These are phyloP conservation scores for Beauveria brongniartii DNA, from an alignment of 2,329 filamentous ascomycete genomes.

Conservation along the genomic window DNA sequence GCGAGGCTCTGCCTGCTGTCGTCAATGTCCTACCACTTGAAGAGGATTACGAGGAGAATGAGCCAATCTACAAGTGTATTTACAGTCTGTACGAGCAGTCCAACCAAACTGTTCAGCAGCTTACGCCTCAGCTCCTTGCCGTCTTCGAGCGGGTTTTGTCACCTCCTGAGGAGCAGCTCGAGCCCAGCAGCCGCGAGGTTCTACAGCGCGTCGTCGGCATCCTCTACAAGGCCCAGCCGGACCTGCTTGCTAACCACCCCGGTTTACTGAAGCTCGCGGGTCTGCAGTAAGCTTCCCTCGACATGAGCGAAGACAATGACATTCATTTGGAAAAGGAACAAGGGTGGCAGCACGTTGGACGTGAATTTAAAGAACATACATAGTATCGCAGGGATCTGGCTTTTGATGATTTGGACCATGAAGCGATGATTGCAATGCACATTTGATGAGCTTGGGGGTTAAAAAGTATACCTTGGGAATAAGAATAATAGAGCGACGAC, in stretches of 20 bases:
- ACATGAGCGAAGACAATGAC: not conserved
- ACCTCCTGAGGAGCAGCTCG: conserved; percentile 67
- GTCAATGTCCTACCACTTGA: conserved; percentile 75
- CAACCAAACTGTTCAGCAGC: conserved; percentile 59
- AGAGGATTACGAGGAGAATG: conserved; percentile 95
- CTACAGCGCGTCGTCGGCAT: conserved; percentile 55
- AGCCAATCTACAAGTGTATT: conserved; percentile 85
- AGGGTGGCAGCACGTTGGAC: not conserved
- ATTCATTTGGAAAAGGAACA: not conserved
- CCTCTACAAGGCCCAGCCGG: conserved; percentile 30
- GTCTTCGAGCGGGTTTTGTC: conserved; percentile 67
- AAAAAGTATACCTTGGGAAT: conserved; percentile 9
- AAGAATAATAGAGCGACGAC: conserved; percentile 6
- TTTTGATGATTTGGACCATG: conserved; percentile 11
- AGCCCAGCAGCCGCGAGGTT: conserved; percentile 59
- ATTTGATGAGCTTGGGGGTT: conserved; percentile 8
- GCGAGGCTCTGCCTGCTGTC: conserved; percentile 73
- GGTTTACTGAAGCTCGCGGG: conserved; percentile 25
- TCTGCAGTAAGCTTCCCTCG: conserved; percentile 9
- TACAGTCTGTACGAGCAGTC: conserved; percentile 70
- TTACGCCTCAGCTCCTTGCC: conserved; percentile 61
- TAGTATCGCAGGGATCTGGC: conserved; percentile 1
- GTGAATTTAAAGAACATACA: conserved; percentile 6
- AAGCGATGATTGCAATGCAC: conserved; percentile 9
- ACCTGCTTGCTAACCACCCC: conserved; percentile 23